Percentiles rank a stretch among this genome's conserved stretches.
Conservation (phyloP, 768 basidiomycete genomes). For the Suillus subaureus region DNA sequence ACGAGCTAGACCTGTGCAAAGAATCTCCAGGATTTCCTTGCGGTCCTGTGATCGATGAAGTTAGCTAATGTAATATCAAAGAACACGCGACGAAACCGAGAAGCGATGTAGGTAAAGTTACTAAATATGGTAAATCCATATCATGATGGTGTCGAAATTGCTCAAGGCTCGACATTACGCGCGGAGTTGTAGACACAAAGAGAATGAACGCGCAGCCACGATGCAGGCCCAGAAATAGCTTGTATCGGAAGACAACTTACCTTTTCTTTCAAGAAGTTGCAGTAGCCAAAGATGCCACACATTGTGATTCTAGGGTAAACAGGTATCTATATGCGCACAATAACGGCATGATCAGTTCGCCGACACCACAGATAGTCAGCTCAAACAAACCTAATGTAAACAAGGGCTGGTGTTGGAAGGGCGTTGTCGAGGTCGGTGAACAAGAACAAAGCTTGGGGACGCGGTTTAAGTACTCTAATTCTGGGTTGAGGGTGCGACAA, state of each 20-base stretch:
- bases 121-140: constrained; percentile 29
- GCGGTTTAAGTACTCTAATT: constrained; percentile 33
- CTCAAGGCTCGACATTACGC: neutral
- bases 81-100: neutral
- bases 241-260: constrained; percentile 43
- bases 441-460: constrained; percentile 12
- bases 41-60: constrained; percentile 58
- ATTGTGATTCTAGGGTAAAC: constrained; percentile 39
- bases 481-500: constrained; percentile 36
- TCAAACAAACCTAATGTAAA: constrained; percentile 15
- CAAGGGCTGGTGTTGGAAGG: neutral
- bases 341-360: constrained; percentile 9
- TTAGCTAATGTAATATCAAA: constrained; percentile 14
- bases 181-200: neutral
- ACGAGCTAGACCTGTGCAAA: constrained; percentile 88
- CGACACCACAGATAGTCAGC: neutral
- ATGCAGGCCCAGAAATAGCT: neutral
- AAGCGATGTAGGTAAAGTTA: constrained; percentile 10
- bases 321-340: constrained; percentile 8
- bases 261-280: constrained; percentile 94
- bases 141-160: no score
- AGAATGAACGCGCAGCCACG: neutral
- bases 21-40: constrained; percentile 87
- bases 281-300: constrained; percentile 98
- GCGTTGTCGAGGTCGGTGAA: constrained; percentile 16